Base-by-base conservation (phyloP, 148 eudicot species). In the Drosera capensis region DNA sequence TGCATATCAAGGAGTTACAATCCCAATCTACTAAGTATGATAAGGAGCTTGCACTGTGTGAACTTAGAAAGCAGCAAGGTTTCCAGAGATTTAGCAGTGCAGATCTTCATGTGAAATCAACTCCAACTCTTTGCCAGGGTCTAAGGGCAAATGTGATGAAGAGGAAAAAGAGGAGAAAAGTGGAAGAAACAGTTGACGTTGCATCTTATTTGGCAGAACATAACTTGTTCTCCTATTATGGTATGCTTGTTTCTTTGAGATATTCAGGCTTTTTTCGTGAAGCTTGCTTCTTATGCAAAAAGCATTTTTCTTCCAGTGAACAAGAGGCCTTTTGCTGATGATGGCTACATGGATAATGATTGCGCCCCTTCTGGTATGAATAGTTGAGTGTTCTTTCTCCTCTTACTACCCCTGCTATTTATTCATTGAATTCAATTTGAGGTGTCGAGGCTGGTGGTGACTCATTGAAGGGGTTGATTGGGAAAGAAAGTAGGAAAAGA, bases 81-180 rank as follows among this genome's bases (percentile, higher is more conserved):
- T 24, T 44, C 19, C 67, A 63, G 25, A 64, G 65, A 57, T 23
- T 42, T 34, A 18, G 49, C 14, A 18, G 64, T 19, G 68, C 70
- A 50, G 77, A 59, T 55, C 43, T 46, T 45, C 57, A 61, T 46
- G 29, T 57, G 37, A 83, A 71, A 64, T 66, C 71, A 16, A 14
- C 43, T 29, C 83, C 87, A 29, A 69, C 56, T 57, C 20, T 56
- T 25, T 28, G 52, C 42, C 51, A 50, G 20, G 60, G 53, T 40
- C 62, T 46, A 40, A 38, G 59, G 29, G 58, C 26, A 37, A 62
- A 60, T 40, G n/a, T 73, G 25, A 54, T 75, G 60, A 67, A 48
- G 67, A 68, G 94, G 64, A 79, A 69, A 68, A 83, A 64, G 58
- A 66, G 94, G 68, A 78, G 58, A 57, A 60, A 69, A 68, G 65